Percentiles rank a stretch among this genome's conserved stretches.
Conservation (phyloP, 2,329 filamentous ascomycete species). For the Dactylellina sp. region DNA sequence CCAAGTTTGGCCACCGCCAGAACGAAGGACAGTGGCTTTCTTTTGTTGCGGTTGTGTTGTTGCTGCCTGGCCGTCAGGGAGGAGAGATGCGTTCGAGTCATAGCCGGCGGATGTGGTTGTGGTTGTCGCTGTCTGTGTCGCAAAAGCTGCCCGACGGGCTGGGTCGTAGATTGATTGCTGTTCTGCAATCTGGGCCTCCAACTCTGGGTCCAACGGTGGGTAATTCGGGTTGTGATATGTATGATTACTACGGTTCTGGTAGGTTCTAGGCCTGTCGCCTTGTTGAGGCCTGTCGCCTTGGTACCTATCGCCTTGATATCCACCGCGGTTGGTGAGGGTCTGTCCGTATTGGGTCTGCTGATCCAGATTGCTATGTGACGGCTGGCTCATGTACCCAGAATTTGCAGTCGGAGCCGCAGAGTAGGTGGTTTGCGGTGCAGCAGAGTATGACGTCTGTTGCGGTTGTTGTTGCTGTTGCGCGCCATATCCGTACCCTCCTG, state of each 20-base stretch:
- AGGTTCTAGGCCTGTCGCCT: slow-evolving; percentile 68
- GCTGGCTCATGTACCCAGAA: slow-evolving; percentile 55
- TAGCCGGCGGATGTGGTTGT: slow-evolving; percentile 61
- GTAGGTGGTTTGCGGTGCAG: slow-evolving; percentile 62
- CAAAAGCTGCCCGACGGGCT: slow-evolving; percentile 64
- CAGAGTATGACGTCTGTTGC: slow-evolving; percentile 56
- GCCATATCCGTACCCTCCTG: slow-evolving; percentile 36
- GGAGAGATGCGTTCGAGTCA: slow-evolving; percentile 56
- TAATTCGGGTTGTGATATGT: slow-evolving; percentile 64
- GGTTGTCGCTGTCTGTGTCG: slow-evolving; percentile 65
- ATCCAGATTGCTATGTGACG: slow-evolving; percentile 48
- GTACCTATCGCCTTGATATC: slow-evolving; percentile 61
- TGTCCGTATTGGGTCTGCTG: slow-evolving; percentile 57
- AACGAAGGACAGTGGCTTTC: slow-evolving; percentile 86
- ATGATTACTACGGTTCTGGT: slow-evolving; percentile 65
- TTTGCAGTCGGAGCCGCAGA: slow-evolving; percentile 61
- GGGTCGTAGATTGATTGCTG: slow-evolving; percentile 89
- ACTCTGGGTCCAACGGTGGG: slow-evolving; percentile 75
- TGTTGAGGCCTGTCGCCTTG: slow-evolving; percentile 68
- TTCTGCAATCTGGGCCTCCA: slow-evolving; percentile 90
- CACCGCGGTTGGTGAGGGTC: slow-evolving; percentile 65
- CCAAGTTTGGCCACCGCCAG: slow-evolving; percentile 93
- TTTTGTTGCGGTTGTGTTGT: slow-evolving; percentile 69
- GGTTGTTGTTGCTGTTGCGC: slow-evolving; percentile 34
- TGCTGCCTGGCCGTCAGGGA: slow-evolving; percentile 63